Conservation (phyloP, 805 yeast species). For the Isabelozyma pseudorhagii region DNA sequence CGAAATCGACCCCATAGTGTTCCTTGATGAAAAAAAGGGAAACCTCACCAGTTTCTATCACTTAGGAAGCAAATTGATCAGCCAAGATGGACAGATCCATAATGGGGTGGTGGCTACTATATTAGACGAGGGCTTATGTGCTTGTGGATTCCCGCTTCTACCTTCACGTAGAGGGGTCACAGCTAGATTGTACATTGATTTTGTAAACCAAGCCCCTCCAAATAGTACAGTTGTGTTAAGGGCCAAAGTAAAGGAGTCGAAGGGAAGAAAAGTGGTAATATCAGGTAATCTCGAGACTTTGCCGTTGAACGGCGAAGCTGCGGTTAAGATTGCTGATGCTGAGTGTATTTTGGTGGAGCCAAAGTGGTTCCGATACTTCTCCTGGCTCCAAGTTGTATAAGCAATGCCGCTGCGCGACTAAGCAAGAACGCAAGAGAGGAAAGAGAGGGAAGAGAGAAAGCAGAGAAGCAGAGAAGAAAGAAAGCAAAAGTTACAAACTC, state of each 20-base stretch:
- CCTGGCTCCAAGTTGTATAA: conserved; percentile 29
- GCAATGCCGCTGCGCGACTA: neutral
- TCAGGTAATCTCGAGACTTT: conserved; percentile 62
- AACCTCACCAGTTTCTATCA: conserved; percentile 66
- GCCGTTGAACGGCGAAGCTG: conserved; percentile 25
- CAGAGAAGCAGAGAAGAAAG: too few species aligned
- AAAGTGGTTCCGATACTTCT: conserved; percentile 74
- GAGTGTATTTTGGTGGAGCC: conserved; percentile 80
- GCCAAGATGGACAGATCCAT: conserved; percentile 72
- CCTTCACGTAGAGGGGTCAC: conserved; percentile 89
- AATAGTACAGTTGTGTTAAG: conserved; percentile 61
- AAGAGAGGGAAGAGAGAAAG: too few species aligned
- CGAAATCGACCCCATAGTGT: conserved; percentile 74
- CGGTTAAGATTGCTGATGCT: conserved; percentile 54
- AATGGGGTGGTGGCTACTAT: conserved; percentile 78
- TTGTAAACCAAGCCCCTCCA: conserved; percentile 60
- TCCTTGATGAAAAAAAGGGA: conserved; percentile 47
- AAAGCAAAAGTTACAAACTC: too few species aligned
- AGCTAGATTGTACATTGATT: conserved; percentile 67
- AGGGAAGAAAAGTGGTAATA: conserved; percentile 82
- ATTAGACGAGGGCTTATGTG: conserved; percentile 80
- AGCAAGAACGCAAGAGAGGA: too few species aligned
- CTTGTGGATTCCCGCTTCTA: conserved; percentile 77
- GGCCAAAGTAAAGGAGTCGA: conserved; percentile 61
- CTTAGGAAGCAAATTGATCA: conserved; percentile 62